A percentile compares a stretch with the other conserved stretches of the same genome.
Conservation (phyloP, 768 basidiomycete species). For the Boletus edulis region DNA sequence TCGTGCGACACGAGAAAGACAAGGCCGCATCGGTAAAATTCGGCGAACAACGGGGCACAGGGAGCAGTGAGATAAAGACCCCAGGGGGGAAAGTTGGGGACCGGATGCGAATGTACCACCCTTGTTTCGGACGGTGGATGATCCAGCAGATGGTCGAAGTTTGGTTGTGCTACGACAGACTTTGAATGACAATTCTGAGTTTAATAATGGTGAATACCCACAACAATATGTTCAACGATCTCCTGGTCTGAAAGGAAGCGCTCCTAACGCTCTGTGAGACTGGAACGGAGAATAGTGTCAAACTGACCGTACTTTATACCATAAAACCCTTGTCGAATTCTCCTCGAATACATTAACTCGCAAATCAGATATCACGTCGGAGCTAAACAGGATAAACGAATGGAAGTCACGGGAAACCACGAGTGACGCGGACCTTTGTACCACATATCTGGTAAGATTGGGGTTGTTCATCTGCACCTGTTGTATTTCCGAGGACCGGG, state of each 20-base stretch:
- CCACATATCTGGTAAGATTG: constrained; percentile 30
- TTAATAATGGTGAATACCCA: constrained; percentile 34
- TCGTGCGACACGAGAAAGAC: constrained; percentile 52
- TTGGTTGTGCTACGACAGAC: constrained; percentile 54
- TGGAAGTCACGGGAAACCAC: neutral
- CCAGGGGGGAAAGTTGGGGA: constrained; percentile 67
- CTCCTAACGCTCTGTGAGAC: constrained; percentile 48
- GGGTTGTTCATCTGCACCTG: constrained; percentile 19
- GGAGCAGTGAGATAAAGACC: constrained; percentile 53
- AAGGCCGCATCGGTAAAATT: constrained; percentile 52
- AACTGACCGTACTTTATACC: constrained; percentile 62
- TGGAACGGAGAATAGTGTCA: neutral
- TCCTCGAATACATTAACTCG: constrained; percentile 63
- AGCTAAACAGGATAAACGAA: constrained; percentile 39
- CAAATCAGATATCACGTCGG: constrained; percentile 72
- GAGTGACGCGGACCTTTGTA: constrained; percentile 26
- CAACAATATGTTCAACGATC: constrained; percentile 72
- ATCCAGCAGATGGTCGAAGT: constrained; percentile 67
- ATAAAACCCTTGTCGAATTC: constrained; percentile 54
- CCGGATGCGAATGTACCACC: constrained; percentile 82
- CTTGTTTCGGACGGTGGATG: constrained; percentile 74
- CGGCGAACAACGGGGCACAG: constrained; percentile 45
- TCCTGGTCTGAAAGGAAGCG: constrained; percentile 70
- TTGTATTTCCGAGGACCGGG: neutral
- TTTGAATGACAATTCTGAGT: neutral